Percentiles rank a stretch among this genome's conserved stretches.
Evolutionary conservation across 208 protist species (phyloP).

Genomic region (Plasmodiophora brassicae): DNA sequence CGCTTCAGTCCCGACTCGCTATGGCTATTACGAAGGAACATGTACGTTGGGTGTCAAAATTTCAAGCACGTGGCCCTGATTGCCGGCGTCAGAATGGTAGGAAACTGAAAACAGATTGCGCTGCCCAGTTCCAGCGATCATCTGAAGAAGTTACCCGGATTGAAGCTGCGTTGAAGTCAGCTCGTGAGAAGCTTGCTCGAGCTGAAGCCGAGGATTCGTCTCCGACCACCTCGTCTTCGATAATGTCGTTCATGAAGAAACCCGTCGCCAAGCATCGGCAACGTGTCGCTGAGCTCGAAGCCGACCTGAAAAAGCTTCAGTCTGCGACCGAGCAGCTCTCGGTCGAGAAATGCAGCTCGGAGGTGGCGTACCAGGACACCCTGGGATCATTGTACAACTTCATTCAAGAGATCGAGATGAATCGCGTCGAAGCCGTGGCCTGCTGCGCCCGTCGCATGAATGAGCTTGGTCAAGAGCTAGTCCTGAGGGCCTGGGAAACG

Average conservation of each 20-base stretch:
- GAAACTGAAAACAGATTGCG: not conserved
- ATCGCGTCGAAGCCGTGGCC: not conserved
- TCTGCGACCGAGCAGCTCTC: not conserved
- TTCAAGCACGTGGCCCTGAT: too few relatives aligned
- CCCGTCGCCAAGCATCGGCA: not conserved
- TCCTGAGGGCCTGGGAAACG: not conserved
- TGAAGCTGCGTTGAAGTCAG: not conserved
- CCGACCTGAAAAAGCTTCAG: not conserved
- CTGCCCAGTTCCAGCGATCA: not conserved
- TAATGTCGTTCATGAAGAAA: conserved; percentile 12
- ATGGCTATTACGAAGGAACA: not conserved
- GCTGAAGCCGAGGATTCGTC: not conserved
- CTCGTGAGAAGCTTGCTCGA: not conserved
- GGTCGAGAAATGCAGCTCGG: not conserved
- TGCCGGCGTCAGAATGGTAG: not conserved
- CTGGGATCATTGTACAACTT: not conserved
- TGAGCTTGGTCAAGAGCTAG: not conserved
- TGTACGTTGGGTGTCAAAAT: not conserved
- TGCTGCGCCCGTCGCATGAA: not conserved
- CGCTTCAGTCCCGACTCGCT: not conserved
- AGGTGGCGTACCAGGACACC: not conserved
- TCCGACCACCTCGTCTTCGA: not conserved
- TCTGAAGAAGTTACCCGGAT: not conserved
- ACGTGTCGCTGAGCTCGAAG: not conserved
- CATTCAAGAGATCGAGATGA: not conserved